These are phyloP conservation scores for Mucuna pruriens DNA, from an alignment of 306 rosid species.

Conservation along the genomic window DNA sequence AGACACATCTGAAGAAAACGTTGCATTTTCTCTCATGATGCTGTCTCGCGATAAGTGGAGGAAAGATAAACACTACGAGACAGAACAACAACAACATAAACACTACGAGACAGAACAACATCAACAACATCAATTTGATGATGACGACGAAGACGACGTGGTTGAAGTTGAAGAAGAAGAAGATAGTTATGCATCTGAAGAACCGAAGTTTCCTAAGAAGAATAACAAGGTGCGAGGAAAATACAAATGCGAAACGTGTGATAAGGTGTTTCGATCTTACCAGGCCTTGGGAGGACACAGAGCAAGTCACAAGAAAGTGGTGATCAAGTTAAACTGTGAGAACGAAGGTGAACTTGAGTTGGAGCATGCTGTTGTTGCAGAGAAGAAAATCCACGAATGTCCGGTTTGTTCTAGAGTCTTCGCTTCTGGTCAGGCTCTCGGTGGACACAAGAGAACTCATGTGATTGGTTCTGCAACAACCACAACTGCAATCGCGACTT, in stretches of 20 bases:
- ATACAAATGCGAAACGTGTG: conserved; percentile 92
- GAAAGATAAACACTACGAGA: not conserved
- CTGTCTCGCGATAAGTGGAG: conserved; percentile 83
- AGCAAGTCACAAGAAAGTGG: conserved; percentile 98
- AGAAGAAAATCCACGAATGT: conserved; percentile 74
- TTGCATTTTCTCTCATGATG: conserved; percentile 88
- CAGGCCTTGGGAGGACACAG: conserved; percentile 96
- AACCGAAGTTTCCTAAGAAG: conserved; percentile 44
- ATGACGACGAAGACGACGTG: conserved; percentile 32
- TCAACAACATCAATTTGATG: no score
- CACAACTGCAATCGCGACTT: not conserved
- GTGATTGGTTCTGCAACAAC: conserved; percentile 50
- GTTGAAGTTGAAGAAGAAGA: conserved; percentile 41
- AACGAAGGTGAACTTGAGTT: not conserved
- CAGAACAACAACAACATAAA: not conserved
- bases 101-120: not conserved
- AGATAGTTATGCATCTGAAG: conserved; percentile 67
- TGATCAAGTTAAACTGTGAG: conserved; percentile 42
- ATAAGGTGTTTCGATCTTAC: conserved; percentile 77
- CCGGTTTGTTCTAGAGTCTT: conserved; percentile 86
- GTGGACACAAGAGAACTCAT: conserved; percentile 97
- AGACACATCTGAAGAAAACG: conserved; percentile 73
- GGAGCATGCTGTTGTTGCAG: not conserved
- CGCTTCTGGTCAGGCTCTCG: conserved; percentile 92
- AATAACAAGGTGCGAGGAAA: conserved; percentile 49